Conservation (phyloP, 352 stramenopile species). For the Pythium diclinum region DNA sequence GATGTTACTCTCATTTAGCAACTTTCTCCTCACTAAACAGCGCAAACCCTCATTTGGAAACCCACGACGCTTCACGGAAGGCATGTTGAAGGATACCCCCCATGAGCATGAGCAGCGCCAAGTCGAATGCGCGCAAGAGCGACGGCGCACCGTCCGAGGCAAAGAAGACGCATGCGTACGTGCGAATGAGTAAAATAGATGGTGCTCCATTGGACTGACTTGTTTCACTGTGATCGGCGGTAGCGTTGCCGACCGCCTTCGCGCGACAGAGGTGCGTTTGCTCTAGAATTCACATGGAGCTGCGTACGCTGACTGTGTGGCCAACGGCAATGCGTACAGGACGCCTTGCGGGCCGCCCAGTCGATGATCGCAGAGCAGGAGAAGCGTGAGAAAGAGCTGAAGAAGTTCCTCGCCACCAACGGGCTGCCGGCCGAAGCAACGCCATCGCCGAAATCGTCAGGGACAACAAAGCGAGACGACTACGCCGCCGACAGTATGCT, state of each 20-base stretch:
- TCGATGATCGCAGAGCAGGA: constrained; percentile 60
- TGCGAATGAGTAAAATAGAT: not conserved
- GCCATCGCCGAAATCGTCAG: not conserved
- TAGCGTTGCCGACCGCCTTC: constrained; percentile 49
- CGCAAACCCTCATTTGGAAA: not conserved
- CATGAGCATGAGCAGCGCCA: not conserved
- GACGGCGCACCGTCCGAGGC: not conserved
- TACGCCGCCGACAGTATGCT: not conserved
- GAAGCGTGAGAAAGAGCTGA: constrained; percentile 58
- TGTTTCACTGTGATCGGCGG: not conserved
- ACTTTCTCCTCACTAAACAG: not conserved
- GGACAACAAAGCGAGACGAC: not conserved
- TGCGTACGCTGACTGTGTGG: not conserved
- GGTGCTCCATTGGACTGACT: not conserved
- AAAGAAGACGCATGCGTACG: not conserved
- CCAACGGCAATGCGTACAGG: constrained; percentile 23
- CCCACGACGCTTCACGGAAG: not conserved
- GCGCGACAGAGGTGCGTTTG: constrained; percentile 42
- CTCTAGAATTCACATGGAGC: no score
- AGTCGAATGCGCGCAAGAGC: not conserved
- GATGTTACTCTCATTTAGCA: constrained; percentile 2
- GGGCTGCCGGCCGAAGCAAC: constrained; percentile 32
- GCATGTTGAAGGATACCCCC: not conserved
- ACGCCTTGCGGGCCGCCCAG: constrained; percentile 48
- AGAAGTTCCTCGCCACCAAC: constrained; percentile 42